A percentile compares a stretch with the other conserved stretches of the same genome.
Evolutionary conservation across 2,329 filamentous ascomycete genomes (phyloP).

Genomic region (Sporothrix luriei): DNA sequence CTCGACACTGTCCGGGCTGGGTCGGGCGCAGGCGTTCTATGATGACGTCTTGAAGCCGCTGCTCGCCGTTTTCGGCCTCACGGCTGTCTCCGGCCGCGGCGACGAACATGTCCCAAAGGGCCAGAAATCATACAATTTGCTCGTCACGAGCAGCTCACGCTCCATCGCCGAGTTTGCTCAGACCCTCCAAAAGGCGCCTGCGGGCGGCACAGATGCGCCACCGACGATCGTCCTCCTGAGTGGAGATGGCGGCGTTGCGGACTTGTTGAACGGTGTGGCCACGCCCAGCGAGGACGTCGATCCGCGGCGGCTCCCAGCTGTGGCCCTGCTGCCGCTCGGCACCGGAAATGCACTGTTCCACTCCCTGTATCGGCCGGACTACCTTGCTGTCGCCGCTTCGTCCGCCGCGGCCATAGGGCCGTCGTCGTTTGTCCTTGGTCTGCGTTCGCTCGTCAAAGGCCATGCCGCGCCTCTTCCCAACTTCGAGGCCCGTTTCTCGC

Average conservation of each 20-base stretch:
- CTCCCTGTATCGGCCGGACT: conserved; percentile 62
- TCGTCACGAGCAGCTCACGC: conserved; percentile 64
- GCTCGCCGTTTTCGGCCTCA: conserved; percentile 51
- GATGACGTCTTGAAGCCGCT: conserved; percentile 58
- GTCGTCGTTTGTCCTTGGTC: conserved; percentile 54
- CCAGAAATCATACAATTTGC: conserved; percentile 50
- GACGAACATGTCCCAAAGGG: background rate
- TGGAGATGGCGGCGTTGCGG: conserved; percentile 84
- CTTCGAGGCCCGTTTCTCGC: conserved; percentile 64
- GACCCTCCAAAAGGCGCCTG: conserved; percentile 39
- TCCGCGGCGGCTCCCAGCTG: conserved; percentile 44
- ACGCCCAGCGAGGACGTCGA: conserved; percentile 32
- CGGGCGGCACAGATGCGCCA: conserved; percentile 27
- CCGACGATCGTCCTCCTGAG: conserved; percentile 72
- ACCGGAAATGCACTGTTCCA: conserved; percentile 68
- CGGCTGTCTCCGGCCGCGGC: conserved; percentile 30
- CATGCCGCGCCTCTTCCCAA: conserved; percentile 58
- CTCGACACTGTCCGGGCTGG: conserved; percentile 67
- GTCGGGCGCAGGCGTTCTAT: conserved; percentile 60
- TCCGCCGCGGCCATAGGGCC: conserved; percentile 45
- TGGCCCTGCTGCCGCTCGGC: conserved; percentile 62
- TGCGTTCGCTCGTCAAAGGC: conserved; percentile 65
- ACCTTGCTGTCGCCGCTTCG: conserved; percentile 43
- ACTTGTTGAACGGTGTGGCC: conserved; percentile 69
- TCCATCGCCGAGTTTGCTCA: conserved; percentile 67